Evolutionary conservation across 164 flowering plant genomes (phyloP).

Genomic region (Magnolia officinalis): DNA sequence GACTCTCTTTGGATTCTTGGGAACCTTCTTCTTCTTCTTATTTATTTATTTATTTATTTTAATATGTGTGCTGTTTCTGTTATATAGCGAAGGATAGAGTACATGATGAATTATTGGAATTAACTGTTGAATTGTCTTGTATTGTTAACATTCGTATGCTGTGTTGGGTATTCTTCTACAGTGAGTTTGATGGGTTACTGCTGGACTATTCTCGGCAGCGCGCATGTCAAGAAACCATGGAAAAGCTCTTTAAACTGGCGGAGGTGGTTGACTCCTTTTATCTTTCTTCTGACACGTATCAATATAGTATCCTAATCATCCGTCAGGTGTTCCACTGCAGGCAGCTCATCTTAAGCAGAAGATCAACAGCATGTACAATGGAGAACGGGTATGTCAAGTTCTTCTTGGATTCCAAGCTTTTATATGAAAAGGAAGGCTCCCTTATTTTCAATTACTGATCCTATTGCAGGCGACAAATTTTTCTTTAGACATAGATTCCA

Average conservation of each 20-base stretch:
- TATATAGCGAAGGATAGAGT: neutral
- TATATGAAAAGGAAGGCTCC: neutral
- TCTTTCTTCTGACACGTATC: neutral
- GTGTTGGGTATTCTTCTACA: conserved; percentile 12
- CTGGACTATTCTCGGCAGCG: conserved; percentile 87
- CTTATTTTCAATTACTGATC: too few species aligned
- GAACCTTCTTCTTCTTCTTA: neutral
- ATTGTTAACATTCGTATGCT: neutral
- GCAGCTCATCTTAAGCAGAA: conserved; percentile 76
- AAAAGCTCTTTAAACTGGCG: conserved; percentile 65
- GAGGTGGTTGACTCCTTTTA: conserved; percentile 39
- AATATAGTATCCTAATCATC: conserved; percentile 2
- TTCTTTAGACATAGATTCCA: too few species aligned
- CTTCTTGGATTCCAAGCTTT: neutral
- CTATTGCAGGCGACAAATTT: too few species aligned
- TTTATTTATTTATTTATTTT: neutral
- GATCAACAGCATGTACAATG: conserved; percentile 70
- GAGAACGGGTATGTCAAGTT: conserved; percentile 65
- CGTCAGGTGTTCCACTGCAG: conserved; percentile 33
- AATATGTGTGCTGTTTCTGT: neutral
- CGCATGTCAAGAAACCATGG: conserved; percentile 57
- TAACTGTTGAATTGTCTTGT: neutral
- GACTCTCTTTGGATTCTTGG: conserved; percentile 14
- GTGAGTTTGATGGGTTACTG: conserved; percentile 79
- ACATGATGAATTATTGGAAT: neutral